Conservation (phyloP, 2,329 filamentous ascomycete genomes). For the Pseudopithomyces maydicus region DNA sequence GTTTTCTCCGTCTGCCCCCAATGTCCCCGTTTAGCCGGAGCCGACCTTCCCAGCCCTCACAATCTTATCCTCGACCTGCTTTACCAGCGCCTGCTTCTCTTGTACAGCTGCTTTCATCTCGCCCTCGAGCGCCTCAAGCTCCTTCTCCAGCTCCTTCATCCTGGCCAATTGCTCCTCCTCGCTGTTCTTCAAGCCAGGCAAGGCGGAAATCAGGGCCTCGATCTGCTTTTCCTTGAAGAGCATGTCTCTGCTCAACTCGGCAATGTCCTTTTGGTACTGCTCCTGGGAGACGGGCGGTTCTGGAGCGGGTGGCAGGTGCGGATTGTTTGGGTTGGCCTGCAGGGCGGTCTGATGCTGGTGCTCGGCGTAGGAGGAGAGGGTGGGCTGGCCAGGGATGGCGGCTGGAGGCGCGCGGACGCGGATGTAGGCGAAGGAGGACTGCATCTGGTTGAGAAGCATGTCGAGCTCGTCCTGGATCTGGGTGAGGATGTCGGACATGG, state of each 20-base stretch:
- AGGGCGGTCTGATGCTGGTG: slow-evolving; percentile 32
- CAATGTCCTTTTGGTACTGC: slow-evolving; percentile 68
- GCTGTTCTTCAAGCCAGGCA: slow-evolving; percentile 79
- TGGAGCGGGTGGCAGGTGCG: slow-evolving; percentile 15
- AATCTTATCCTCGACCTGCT: slow-evolving; percentile 55
- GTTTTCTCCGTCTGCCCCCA: no score
- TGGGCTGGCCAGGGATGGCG: slow-evolving; percentile 51
- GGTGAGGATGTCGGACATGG: slow-evolving; percentile 77
- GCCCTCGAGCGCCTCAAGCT: slow-evolving; percentile 49
- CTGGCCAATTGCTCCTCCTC: slow-evolving; percentile 75
- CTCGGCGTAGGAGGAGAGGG: slow-evolving; percentile 37
- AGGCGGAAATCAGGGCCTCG: slow-evolving; percentile 72
- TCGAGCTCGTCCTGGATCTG: slow-evolving; percentile 86
- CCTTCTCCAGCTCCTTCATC: slow-evolving; percentile 51
- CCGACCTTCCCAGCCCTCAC: slow-evolving; percentile 27
- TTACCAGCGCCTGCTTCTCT: slow-evolving; percentile 50
- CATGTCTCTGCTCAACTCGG: slow-evolving; percentile 76
- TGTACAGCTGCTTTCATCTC: slow-evolving; percentile 47
- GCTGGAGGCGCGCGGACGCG: slow-evolving; percentile 48
- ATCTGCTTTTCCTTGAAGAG: slow-evolving; percentile 84
- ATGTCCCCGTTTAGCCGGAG: not conserved
- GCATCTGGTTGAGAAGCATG: slow-evolving; percentile 61
- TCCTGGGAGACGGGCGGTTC: slow-evolving; percentile 15
- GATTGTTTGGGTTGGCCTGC: slow-evolving; percentile 19
- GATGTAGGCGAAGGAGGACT: slow-evolving; percentile 52